Percentiles rank a stretch among this genome's conserved stretches.
Evolutionary conservation across 2,329 filamentous ascomycete species (phyloP).

Genomic region (Sporothrix luriei): DNA sequence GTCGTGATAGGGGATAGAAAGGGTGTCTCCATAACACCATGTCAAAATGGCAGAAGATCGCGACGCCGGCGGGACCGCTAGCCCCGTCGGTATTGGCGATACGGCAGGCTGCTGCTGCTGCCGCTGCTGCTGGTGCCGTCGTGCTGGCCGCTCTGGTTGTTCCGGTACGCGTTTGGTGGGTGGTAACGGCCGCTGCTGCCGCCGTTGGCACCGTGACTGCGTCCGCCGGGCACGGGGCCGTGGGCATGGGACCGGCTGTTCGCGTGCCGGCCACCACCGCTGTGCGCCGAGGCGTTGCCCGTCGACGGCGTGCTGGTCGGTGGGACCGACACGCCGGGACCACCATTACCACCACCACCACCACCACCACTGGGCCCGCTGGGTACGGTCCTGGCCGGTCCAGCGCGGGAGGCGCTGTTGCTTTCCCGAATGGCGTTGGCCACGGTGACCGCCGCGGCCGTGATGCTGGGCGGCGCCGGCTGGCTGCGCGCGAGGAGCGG

Average conservation of each 20-base stretch:
- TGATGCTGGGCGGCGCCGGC: conserved; percentile 21
- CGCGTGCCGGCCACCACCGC: neutral
- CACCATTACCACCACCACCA: no score
- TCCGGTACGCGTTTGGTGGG: conserved; percentile 17
- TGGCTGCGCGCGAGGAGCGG: conserved; percentile 25
- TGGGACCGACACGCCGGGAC: neutral
- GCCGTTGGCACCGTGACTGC: conserved; percentile 5
- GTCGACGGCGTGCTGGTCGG: neutral
- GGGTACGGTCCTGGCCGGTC: neutral
- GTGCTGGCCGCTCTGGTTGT: conserved; percentile 12
- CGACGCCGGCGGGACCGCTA: neutral
- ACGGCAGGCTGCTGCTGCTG: conserved; percentile 11
- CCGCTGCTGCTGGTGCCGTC: neutral
- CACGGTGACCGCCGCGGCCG: neutral
- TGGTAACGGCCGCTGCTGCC: conserved; percentile 22
- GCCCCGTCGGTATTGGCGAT: conserved; percentile 27
- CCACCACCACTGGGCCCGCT: neutral
- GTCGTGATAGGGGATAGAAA: neutral
- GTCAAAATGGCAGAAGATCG: neutral
- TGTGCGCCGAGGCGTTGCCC: neutral
- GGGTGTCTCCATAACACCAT: neutral
- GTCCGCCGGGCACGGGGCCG: neutral
- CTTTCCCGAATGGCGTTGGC: neutral
- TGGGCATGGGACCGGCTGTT: conserved; percentile 4
- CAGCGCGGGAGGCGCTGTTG: neutral